These are phyloP conservation scores for Microcos paniculata DNA, from an alignment of 345 rosid species.

Conservation along the genomic window DNA sequence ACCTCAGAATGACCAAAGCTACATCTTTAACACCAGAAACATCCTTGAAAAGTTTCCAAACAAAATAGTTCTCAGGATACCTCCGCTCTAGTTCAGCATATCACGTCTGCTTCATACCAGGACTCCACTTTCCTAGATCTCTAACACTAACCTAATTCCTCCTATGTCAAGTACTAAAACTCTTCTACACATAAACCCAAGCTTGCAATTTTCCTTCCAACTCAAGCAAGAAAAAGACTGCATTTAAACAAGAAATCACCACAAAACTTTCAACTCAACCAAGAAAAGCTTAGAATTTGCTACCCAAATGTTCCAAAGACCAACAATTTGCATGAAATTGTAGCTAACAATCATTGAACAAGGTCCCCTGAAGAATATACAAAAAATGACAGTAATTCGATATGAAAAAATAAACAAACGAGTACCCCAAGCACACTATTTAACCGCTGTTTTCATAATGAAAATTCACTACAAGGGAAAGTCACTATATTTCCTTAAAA, in stretches of 20 bases:
- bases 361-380: neutral
- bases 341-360: neutral
- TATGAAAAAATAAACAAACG: neutral
- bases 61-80: neutral
- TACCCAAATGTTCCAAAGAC: neutral
- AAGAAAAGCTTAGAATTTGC: neutral
- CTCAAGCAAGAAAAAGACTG: slow-evolving; percentile 1
- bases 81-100: neutral
- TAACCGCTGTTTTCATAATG: neutral
- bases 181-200: neutral
- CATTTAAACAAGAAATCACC: neutral
- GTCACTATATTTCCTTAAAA: neutral
- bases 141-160: neutral
- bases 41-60: neutral
- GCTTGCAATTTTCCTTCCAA: neutral
- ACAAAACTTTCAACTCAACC: neutral
- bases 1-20: neutral
- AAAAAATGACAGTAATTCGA: neutral
- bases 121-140: neutral
- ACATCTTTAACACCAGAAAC: neutral
- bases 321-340: neutral
- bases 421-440: neutral
- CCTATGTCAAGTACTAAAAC: neutral
- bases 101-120: neutral
- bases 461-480: neutral